phyloP scores from a whole-genome alignment of 345 rosid genomes.

The Camelina hispida region DNA sequence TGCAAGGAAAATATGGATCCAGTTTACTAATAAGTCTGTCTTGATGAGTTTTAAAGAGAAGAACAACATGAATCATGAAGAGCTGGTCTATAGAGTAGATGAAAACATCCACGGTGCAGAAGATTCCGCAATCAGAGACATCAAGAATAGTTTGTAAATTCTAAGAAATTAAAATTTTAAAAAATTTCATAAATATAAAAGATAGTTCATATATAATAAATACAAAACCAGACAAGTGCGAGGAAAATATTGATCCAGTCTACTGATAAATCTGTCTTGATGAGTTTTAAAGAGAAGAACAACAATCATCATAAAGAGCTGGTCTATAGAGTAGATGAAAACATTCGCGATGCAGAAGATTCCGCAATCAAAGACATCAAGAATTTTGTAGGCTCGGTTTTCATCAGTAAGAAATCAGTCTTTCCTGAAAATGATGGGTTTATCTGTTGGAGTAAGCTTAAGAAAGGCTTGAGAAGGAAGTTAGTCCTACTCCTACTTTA shows the following conservation, averaged over 20 bases:
- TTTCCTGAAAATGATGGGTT: constrained; percentile 45
- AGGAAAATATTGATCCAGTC: constrained; percentile 79
- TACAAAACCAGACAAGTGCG: constrained; percentile 42
- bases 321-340: constrained; percentile 66
- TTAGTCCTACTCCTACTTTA: too few relatives aligned
- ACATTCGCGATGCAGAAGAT: constrained; percentile 52
- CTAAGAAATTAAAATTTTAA: too few relatives aligned
- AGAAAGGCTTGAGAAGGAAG: too few relatives aligned
- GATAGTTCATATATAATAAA: too few relatives aligned
- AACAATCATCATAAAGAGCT: constrained; percentile 52
- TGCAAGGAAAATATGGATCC: constrained; percentile 64
- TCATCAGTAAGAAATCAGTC: constrained; percentile 61
- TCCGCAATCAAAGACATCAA: constrained; percentile 62
- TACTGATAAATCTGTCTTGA: constrained; percentile 67
- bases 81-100: constrained; percentile 65
- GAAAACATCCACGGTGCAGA: constrained; percentile 59
- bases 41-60: constrained; percentile 61
- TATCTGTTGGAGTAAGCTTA: neutral
- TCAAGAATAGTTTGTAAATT: constrained; percentile 37
- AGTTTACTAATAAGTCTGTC: constrained; percentile 74
- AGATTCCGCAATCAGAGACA: constrained; percentile 54
- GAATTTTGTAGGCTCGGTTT: constrained; percentile 64
- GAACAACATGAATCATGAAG: constrained; percentile 45
- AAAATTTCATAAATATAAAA: too few relatives aligned
- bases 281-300: constrained; percentile 56